Conservation (phyloP, 2,329 filamentous ascomycete genomes). For the Coniochaeta hoffmannii region DNA sequence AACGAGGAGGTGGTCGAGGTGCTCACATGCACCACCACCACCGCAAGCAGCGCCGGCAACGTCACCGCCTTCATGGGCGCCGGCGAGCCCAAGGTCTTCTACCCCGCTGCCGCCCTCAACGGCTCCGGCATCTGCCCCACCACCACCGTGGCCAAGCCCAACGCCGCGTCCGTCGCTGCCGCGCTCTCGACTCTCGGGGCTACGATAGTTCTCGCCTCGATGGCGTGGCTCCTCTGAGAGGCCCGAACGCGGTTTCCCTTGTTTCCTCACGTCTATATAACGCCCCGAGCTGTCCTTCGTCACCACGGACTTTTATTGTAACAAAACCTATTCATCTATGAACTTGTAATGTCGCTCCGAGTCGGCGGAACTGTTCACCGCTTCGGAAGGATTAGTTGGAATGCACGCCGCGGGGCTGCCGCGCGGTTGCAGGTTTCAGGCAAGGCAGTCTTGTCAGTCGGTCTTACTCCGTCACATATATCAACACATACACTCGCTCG, state of each 20-base stretch:
- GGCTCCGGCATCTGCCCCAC: constrained; percentile 14
- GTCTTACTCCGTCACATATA: neutral
- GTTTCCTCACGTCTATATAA: neutral
- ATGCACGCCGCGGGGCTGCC: neutral
- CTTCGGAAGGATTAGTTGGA: constrained; percentile 2
- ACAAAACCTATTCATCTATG: neutral
- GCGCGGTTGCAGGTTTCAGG: neutral
- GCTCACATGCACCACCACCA: constrained; percentile 12
- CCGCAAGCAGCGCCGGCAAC: constrained; percentile 12
- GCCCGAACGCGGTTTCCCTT: neutral
- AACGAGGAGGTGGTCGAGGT: constrained; percentile 18
- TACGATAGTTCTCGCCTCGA: neutral
- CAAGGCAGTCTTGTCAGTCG: neutral
- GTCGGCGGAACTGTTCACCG: neutral
- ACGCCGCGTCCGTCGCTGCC: neutral
- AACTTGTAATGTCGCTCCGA: constrained; percentile 1
- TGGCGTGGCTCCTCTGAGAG: neutral
- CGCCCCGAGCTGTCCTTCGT: neutral
- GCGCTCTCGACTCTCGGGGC: neutral
- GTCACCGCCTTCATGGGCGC: constrained; percentile 13
- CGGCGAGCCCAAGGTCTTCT: constrained; percentile 16
- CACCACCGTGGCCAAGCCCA: constrained; percentile 7
- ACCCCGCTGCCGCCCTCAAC: constrained; percentile 7
- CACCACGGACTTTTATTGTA: neutral
- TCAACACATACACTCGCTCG: neutral